These are phyloP conservation scores for Tolypocladium endophyticum DNA, from an alignment of 2,329 filamentous ascomycete species.

Conservation along the genomic window DNA sequence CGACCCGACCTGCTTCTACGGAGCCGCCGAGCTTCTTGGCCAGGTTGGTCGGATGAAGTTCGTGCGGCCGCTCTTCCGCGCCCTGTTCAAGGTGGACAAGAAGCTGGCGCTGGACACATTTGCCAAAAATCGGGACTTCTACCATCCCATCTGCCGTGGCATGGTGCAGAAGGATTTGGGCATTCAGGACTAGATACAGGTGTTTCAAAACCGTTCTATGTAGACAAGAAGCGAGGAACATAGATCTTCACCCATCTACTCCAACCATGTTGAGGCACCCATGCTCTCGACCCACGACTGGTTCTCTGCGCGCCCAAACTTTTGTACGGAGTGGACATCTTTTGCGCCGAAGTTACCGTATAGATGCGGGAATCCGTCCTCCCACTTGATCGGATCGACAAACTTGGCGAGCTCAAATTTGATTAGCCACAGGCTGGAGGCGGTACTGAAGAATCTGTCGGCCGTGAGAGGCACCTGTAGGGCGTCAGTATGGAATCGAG, in stretches of 20 bases:
- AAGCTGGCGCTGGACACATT: slow-evolving; percentile 73
- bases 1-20: slow-evolving; percentile 57
- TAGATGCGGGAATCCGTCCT: slow-evolving; percentile 47
- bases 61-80: slow-evolving; percentile 73
- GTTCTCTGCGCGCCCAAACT: slow-evolving; percentile 32
- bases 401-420: slow-evolving; percentile 41
- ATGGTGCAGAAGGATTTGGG: slow-evolving; percentile 81
- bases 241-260: not conserved
- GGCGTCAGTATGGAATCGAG: not conserved
- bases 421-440: slow-evolving; percentile 34
- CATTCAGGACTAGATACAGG: slow-evolving; percentile 10
- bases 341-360: slow-evolving; percentile 45
- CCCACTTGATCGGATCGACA: slow-evolving; percentile 39
- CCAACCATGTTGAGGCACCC: slow-evolving; percentile 2
- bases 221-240: not conserved
- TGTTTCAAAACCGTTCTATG: not conserved
- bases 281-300: slow-evolving; percentile 38
- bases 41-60: slow-evolving; percentile 94
- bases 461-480: slow-evolving; percentile 33
- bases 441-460: slow-evolving; percentile 30
- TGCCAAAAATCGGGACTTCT: slow-evolving; percentile 80
- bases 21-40: slow-evolving; percentile 65
- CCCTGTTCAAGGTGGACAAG: slow-evolving; percentile 63
- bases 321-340: slow-evolving; percentile 36
- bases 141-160: slow-evolving; percentile 82